Base-by-base conservation (phyloP, 305 asterid genomes). In the Fraxinus platypoda region DNA sequence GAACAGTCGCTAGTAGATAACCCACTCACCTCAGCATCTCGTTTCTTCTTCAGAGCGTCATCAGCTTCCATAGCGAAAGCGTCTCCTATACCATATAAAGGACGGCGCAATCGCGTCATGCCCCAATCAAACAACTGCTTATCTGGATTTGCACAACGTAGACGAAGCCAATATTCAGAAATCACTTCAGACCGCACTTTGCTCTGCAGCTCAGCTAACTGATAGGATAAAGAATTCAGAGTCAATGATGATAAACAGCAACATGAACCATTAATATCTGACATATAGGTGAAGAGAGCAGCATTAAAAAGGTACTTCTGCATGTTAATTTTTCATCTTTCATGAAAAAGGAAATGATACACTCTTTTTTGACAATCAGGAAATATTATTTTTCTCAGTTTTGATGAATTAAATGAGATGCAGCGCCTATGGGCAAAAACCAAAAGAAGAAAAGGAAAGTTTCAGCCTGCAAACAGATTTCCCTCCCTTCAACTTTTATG, bases 111-210 rank as follows among this genome's bases (percentile, higher is more conserved):
- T 80, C 97, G 92, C 93, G 87, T 93, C 98, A 94, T 94, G 77
- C 98, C 98, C 99, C 98, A 97, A 89, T 94, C 98, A 85, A 97
- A 97, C 81, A 97, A 89, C 86, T 94, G 98, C 87, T 90, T 93
- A 74, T 93, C 98, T 41, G 98, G 97, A 87, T 88, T 88, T 73
- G 93, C 88, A 77, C 99, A 97, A 80, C 88, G 93, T 88, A 89
- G 88, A 41, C 97, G 97, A 82, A 97, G 97, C 99, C 96, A 93
- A 85, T 97, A 92, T 82, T 97, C 99, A 59, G 95, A 89, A 87
- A 91, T 91, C 88, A 97, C 98, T 88, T 97, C 97, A 81, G 95
- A 88, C 78, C 98, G 91, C 74, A 94, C 97, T 87, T 93, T 93
- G 71, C 83, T 84, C 87, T 97, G 99, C 84, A 97, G 89, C 85